Conservation (phyloP, 352 stramenopile species). For the Phytopythium litorale region DNA sequence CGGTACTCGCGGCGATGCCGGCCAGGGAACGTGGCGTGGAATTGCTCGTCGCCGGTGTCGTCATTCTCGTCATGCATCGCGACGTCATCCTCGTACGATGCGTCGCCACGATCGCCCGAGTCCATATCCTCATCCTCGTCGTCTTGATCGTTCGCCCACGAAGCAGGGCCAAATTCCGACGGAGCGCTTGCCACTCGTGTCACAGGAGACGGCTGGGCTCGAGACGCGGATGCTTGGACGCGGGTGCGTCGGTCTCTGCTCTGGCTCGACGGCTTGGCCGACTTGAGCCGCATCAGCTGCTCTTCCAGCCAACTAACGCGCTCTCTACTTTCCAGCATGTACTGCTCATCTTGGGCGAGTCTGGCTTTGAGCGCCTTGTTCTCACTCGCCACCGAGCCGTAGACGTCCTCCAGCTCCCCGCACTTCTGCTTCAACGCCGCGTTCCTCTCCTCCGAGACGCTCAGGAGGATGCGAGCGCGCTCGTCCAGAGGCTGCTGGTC, state of each 20-base stretch:
- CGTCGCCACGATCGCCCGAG: slow-evolving; percentile 32
- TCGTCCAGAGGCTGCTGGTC: slow-evolving; percentile 42
- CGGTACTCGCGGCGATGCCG: slow-evolving; percentile 40
- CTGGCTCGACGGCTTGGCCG: slow-evolving; percentile 16
- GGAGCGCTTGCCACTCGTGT: neutral
- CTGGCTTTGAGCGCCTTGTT: slow-evolving; percentile 44
- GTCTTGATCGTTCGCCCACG: slow-evolving; percentile 71
- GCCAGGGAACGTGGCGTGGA: slow-evolving; percentile 10
- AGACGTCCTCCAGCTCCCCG: slow-evolving; percentile 61
- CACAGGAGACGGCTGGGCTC: neutral
- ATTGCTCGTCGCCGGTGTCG: slow-evolving; percentile 14
- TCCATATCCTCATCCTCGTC: slow-evolving; percentile 66
- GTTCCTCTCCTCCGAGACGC: slow-evolving; percentile 75
- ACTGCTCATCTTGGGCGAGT: slow-evolving; percentile 40
- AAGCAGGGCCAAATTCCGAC: slow-evolving; percentile 30
- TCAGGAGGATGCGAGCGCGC: slow-evolving; percentile 60
- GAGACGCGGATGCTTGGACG: slow-evolving; percentile 3
- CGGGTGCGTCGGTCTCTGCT: slow-evolving; percentile 7
- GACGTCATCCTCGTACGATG: slow-evolving; percentile 45
- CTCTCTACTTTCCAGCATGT: slow-evolving; percentile 49
- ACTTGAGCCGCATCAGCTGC: slow-evolving; percentile 43
- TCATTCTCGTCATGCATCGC: slow-evolving; percentile 51
- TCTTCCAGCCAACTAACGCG: slow-evolving; percentile 62
- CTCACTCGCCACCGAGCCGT: slow-evolving; percentile 36
- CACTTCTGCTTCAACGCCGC: slow-evolving; percentile 66